Conservation (phyloP, 768 basidiomycete genomes). For the Leccinellum albellum region DNA sequence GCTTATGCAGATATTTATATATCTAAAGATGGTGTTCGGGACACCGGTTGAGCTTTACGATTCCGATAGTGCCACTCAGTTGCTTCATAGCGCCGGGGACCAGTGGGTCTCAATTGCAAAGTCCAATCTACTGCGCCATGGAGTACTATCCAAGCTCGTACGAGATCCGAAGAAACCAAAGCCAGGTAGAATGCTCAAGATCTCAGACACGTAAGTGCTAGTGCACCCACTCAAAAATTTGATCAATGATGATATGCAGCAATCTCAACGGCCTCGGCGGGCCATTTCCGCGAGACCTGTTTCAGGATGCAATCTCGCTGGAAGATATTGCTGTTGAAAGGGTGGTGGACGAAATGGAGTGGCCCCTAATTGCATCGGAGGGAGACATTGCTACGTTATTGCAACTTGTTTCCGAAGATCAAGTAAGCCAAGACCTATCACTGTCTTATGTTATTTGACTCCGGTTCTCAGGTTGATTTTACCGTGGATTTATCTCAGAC, state of each 20-base stretch:
- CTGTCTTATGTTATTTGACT: not conserved
- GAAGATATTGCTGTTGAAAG: slow-evolving; percentile 52
- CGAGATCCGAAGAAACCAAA: slow-evolving; percentile 58
- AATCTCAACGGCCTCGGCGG: slow-evolving; percentile 70
- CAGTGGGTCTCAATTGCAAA: slow-evolving; percentile 52
- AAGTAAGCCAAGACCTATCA: slow-evolving; percentile 39
- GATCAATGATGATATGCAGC: slow-evolving; percentile 34
- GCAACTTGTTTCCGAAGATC: slow-evolving; percentile 78
- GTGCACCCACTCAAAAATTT: not conserved
- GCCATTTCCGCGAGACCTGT: slow-evolving; percentile 56
- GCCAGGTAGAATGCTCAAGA: slow-evolving; percentile 73
- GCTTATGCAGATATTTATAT: not conserved
- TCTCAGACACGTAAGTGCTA: slow-evolving; percentile 59
- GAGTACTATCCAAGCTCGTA: slow-evolving; percentile 62
- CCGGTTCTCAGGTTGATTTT: slow-evolving; percentile 59
- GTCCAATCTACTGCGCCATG: slow-evolving; percentile 56
- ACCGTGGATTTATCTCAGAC: slow-evolving; percentile 62
- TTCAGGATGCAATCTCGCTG: slow-evolving; percentile 65
- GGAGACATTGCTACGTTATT: slow-evolving; percentile 77
- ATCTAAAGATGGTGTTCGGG: slow-evolving; percentile 68
- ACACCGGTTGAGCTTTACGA: slow-evolving; percentile 70
- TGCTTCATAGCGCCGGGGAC: slow-evolving; percentile 59
- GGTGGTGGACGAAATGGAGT: slow-evolving; percentile 61
- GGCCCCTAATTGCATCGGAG: slow-evolving; percentile 76
- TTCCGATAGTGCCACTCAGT: slow-evolving; percentile 48